Evolutionary conservation across 2,329 filamentous ascomycete genomes (phyloP), one percentile per base, ranked within the genome.

Genomic region (Penicillium sclerotigenum): DNA sequence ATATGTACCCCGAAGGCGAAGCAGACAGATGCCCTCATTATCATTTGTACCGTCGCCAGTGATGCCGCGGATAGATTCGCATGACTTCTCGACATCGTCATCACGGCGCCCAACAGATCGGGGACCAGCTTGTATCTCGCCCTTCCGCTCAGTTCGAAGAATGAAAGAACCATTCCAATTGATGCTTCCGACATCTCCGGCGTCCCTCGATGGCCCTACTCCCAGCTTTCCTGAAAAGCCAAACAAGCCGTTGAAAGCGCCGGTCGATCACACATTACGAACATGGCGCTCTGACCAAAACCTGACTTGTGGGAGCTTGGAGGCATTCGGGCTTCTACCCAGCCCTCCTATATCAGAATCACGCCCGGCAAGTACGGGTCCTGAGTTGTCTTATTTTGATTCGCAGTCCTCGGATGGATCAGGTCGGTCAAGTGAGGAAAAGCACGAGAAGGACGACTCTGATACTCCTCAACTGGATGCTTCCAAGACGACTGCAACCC

Each of bases 101-200:
- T 47, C 62, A 22, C 61, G 67, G 54, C 63, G 69, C 26, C 59
- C 65, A 24, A 56, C 59, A 34, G 70, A 71, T 16, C 67, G 71
- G 6, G 59, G 52, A 0, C 54, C 64, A 10, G 55, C 64, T 43
- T 68, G 58, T 20, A 64, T 73, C 36, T 75, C 73, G 11, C 73
- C 73, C 0, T 75, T 75, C 51, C 72, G 73, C 16, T 75, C 73
- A 1, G 73, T 75, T 10, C 68, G 70, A 18, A 70, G 60, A 55
- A 75, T 75, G 73, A 75, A 74, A 43, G 67, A 74, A 47, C 72
- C 73, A 14, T 74, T 75, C 34, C 72, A 71, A 37, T 57, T 75
- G 16, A 69, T 68, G 52, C 62, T 75, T 13, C 72, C 72, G 9
- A 52, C 62, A 7, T 74, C 72, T 2, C 72, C 73, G 6, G 57